Evolutionary conservation across 768 basidiomycete species (phyloP).

Genomic region (Pholiota microspora): DNA sequence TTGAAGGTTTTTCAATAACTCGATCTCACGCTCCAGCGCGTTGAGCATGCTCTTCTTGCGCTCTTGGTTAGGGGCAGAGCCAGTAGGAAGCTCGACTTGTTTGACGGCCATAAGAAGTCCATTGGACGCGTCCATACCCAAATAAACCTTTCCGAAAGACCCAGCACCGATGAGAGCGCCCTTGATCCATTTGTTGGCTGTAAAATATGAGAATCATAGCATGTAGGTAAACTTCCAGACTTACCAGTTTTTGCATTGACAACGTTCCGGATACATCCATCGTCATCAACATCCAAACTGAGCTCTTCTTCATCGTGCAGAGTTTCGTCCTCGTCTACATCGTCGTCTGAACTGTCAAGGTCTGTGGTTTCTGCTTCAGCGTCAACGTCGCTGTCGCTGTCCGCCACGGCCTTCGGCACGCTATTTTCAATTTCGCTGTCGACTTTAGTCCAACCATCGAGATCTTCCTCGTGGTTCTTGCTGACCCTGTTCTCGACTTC

Average conservation of each 20-base stretch:
- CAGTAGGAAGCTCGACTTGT: conserved; percentile 89
- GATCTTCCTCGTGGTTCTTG: conserved; percentile 42
- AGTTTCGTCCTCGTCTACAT: conserved; percentile 32
- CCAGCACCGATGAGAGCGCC: conserved; percentile 94
- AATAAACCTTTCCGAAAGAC: conserved; percentile 93
- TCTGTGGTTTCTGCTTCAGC: conserved; percentile 31
- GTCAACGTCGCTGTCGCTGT: conserved; percentile 29
- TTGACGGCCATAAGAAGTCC: conserved; percentile 97
- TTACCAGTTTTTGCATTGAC: conserved; percentile 27
- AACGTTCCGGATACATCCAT: conserved; percentile 34
- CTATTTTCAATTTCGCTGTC: conserved; percentile 43
- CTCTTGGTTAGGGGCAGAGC: conserved; percentile 83
- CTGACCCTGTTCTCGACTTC: conserved; percentile 80
- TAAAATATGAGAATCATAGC: conserved; percentile 6
- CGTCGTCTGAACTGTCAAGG: conserved; percentile 39
- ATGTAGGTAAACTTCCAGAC: conserved; percentile 9
- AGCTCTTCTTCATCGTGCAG: conserved; percentile 43
- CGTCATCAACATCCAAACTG: conserved; percentile 34
- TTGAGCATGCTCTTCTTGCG: conserved; percentile 92
- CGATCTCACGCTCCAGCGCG: conserved; percentile 91
- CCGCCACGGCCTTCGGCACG: conserved; percentile 31
- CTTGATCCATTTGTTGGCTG: conserved; percentile 94
- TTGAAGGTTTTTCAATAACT: conserved; percentile 86
- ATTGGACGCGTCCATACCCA: conserved; percentile 90
- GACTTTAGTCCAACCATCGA: conserved; percentile 76